These are phyloP conservation scores for Hyaloperonospora brassicae DNA, from an alignment of 352 stramenopile species.

Conservation along the genomic window DNA sequence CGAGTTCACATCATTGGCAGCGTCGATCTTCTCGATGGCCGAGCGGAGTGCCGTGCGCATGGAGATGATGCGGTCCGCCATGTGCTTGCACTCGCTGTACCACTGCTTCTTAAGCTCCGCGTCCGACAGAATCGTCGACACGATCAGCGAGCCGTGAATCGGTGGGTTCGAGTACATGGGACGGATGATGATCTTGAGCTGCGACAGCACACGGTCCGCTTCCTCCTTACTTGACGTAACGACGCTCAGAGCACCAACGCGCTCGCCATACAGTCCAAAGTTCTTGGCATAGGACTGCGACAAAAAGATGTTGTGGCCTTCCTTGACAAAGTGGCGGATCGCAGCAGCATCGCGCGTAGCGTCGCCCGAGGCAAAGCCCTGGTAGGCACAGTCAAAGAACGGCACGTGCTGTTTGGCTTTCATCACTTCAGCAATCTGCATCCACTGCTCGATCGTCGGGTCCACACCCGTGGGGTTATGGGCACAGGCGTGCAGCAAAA, in stretches of 20 bases:
- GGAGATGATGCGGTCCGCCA: slow-evolving; percentile 92
- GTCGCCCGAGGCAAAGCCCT: slow-evolving; percentile 97
- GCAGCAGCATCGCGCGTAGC: slow-evolving; percentile 92
- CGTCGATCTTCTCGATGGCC: slow-evolving; percentile 75
- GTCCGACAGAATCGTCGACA: slow-evolving; percentile 94
- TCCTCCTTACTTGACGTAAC: slow-evolving; percentile 93
- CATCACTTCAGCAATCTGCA: slow-evolving; percentile 91
- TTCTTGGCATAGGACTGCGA: slow-evolving; percentile 99
- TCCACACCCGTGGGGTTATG: slow-evolving; percentile 99
- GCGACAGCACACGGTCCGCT: slow-evolving; percentile 90
- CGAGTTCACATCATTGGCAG: slow-evolving; percentile 62
- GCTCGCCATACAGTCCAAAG: slow-evolving; percentile 99
- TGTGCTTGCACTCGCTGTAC: slow-evolving; percentile 92
- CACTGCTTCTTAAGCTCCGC: slow-evolving; percentile 89
- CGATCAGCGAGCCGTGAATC: slow-evolving; percentile 96
- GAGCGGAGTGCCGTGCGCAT: slow-evolving; percentile 87
- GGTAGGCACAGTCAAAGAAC: slow-evolving; percentile 99
- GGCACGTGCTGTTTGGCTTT: slow-evolving; percentile 94
- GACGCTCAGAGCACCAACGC: slow-evolving; percentile 94
- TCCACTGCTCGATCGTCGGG: slow-evolving; percentile 96
- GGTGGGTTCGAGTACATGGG: slow-evolving; percentile 99
- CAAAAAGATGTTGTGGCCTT: slow-evolving; percentile 95
- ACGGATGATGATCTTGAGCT: slow-evolving; percentile 99
- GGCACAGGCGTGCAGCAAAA: slow-evolving; percentile 98
- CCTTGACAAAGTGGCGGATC: slow-evolving; percentile 96